phyloP scores from a whole-genome alignment of 2,329 filamentous ascomycete genomes.

The Aspergillus novofumigatus region DNA sequence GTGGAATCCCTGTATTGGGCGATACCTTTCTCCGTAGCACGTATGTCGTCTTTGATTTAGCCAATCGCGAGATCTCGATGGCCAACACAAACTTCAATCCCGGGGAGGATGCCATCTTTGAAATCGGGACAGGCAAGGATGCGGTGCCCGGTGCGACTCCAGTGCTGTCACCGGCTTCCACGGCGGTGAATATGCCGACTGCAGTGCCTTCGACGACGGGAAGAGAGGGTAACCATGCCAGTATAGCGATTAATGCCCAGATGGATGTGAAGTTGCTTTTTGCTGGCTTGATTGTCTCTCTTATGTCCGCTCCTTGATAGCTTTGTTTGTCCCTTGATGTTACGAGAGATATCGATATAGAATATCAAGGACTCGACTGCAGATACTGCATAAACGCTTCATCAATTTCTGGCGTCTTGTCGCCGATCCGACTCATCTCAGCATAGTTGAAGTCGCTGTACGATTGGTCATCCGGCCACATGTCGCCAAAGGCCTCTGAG shows the following conservation, averaged over 20 bases:
- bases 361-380: background rate
- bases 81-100: background rate
- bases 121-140: background rate
- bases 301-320: background rate
- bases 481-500: background rate
- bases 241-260: background rate
- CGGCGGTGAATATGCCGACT: background rate
- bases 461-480: background rate
- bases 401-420: constrained; percentile 17
- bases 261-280: background rate
- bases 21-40: background rate
- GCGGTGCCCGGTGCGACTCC: background rate
- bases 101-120: background rate
- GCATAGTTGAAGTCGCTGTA: constrained; percentile 16
- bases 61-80: background rate
- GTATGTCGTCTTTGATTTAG: background rate
- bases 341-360: background rate
- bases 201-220: background rate
- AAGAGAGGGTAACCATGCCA: background rate
- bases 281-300: background rate
- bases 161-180: background rate
- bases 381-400: constrained; percentile 14
- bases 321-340: background rate
- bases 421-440: constrained; percentile 19
- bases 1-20: background rate